Percentiles rank a stretch among this genome's conserved stretches.
phyloP scores from a whole-genome alignment of 1,284 basidiomycete genomes.

The Veloboletus limbatus region DNA sequence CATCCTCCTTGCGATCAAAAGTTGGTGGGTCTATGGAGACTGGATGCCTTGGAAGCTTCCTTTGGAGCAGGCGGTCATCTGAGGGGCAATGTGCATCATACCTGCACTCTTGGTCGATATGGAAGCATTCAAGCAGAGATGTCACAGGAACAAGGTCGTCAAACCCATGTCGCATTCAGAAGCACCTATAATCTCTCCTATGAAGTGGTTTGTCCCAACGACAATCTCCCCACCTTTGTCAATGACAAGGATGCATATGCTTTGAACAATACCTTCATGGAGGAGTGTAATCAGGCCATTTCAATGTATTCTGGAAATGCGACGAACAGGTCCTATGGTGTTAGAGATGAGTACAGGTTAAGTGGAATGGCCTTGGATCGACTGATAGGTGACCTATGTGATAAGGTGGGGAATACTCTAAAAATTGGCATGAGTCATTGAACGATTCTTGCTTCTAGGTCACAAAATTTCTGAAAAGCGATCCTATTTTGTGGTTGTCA shows the following conservation, averaged over 20 bases:
- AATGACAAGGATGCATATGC: constrained; percentile 1
- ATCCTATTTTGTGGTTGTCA: too few relatives aligned
- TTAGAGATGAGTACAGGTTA: neutral
- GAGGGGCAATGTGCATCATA: constrained; percentile 3
- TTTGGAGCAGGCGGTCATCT: constrained; percentile 7
- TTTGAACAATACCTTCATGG: neutral
- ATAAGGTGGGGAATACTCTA: too few relatives aligned
- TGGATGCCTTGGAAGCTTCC: constrained; percentile 11
- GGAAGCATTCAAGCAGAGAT: constrained; percentile 15
- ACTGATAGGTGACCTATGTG: too few relatives aligned
- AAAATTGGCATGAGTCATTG: too few relatives aligned
- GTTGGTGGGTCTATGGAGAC: constrained; percentile 10
- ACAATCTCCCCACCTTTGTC: constrained; percentile 5
- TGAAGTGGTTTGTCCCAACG: constrained; percentile 5
- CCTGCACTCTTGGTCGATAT: constrained; percentile 7
- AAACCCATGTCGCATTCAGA: constrained; percentile 11
- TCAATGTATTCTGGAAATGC: neutral
- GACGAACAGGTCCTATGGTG: neutral
- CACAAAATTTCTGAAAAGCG: too few relatives aligned
- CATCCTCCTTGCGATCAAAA: neutral
- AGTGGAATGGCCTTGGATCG: constrained; percentile 2
- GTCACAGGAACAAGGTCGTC: neutral
- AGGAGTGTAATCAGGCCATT: neutral
- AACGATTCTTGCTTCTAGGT: too few relatives aligned
- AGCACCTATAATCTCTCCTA: constrained; percentile 17